Evolutionary conservation across 345 rosid species (phyloP).

Genomic region (Eucalyptus dawsonii): DNA sequence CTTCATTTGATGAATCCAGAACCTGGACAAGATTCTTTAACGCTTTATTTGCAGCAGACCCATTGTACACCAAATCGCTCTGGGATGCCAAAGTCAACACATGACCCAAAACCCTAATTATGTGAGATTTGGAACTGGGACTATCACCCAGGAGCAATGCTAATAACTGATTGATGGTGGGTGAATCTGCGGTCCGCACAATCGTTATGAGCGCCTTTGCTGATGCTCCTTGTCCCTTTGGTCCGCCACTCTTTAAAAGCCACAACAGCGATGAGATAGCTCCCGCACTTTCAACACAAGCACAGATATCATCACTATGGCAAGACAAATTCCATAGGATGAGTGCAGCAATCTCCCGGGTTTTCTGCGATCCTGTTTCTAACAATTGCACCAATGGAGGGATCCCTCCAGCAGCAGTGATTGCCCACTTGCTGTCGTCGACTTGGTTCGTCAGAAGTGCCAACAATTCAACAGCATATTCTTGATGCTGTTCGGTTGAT

Average conservation of each 20-base stretch:
- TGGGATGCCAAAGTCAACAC: conserved; percentile 58
- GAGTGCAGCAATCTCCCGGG: conserved; percentile 68
- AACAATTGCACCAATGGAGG: conserved; percentile 85
- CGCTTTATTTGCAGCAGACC: conserved; percentile 77
- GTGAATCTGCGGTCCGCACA: conserved; percentile 60
- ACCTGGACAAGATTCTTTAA: conserved; percentile 58
- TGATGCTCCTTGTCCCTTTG: conserved; percentile 63
- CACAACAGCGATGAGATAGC: conserved; percentile 71
- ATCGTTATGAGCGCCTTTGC: conserved; percentile 61
- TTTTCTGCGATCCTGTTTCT: conserved; percentile 75
- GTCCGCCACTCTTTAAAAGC: conserved; percentile 65
- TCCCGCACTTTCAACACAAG: conserved; percentile 85
- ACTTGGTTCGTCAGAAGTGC: conserved; percentile 62
- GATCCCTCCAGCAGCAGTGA: conserved; percentile 95
- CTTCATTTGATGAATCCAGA: conserved; percentile 61
- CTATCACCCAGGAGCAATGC: conserved; percentile 61
- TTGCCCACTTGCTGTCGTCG: conserved; percentile 95
- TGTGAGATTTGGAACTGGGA: conserved; percentile 46
- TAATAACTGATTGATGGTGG: conserved; percentile 67
- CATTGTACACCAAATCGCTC: conserved; percentile 44
- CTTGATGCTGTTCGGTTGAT: conserved; percentile 88
- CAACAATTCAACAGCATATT: conserved; percentile 62
- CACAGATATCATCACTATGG: conserved; percentile 85
- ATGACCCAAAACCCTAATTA: conserved; percentile 69
- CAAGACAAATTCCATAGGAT: conserved; percentile 73